A percentile compares a stretch with the other conserved stretches of the same genome.
Evolutionary conservation across 805 yeast species (phyloP).

Genomic region (Hanseniaspora thailandica): DNA sequence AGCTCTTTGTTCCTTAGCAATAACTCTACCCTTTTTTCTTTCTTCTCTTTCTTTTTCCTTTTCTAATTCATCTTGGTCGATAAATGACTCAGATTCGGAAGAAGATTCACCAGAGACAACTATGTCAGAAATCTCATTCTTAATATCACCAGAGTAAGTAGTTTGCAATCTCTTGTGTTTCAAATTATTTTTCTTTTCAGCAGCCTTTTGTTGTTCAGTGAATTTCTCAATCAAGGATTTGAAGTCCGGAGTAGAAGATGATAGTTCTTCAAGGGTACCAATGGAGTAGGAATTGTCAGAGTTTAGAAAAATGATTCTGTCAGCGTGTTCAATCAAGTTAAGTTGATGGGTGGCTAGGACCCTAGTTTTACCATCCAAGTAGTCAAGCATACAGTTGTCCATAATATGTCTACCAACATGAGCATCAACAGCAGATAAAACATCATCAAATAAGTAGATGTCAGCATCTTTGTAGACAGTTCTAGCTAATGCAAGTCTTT

Average conservation of each 20-base stretch:
- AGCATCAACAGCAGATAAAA: conserved; percentile 67
- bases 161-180: conserved; percentile 19
- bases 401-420: conserved; percentile 61
- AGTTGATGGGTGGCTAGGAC: conserved; percentile 67
- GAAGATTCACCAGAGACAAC: not conserved
- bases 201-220: too few species aligned
- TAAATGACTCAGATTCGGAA: too few species aligned
- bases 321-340: conserved; percentile 49
- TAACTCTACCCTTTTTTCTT: conserved; percentile 12
- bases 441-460: conserved; percentile 55
- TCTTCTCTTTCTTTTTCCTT: not conserved
- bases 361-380: conserved; percentile 43
- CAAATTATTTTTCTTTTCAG: too few species aligned
- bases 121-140: not conserved
- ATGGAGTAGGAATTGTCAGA: conserved; percentile 45
- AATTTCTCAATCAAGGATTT: conserved; percentile 29
- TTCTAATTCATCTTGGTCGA: not conserved
- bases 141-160: not conserved
- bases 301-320: conserved; percentile 46
- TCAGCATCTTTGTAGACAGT: conserved; percentile 53
- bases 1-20: conserved; percentile 30
- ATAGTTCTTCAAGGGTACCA: conserved; percentile 45
- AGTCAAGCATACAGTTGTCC: conserved; percentile 44
- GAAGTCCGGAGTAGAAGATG: conserved; percentile 33
- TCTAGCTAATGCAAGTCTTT: conserved; percentile 56